Base-by-base conservation (phyloP, 2,329 filamentous ascomycete genomes). In the Alternaria arbusti region DNA sequence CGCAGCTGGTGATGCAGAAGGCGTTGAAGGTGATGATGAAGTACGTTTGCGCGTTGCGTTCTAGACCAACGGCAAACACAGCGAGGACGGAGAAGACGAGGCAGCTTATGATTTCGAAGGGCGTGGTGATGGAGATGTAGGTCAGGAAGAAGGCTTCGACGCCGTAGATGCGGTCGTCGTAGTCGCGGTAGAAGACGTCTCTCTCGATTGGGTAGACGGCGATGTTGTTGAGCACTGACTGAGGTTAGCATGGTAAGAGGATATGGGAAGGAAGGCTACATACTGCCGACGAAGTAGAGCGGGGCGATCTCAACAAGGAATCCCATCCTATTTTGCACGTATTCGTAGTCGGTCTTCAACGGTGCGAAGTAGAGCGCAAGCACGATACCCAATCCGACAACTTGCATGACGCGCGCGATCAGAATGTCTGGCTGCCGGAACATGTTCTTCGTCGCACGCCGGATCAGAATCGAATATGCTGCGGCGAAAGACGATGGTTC, bases 141-240 rank as follows among this genome's bases (percentile, higher is more conserved):
- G 89, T 87, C 1, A 88, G 80, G 25, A 93, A 85, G 79, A 94
- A 94, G 0, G 90, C 88, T 67, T 91, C 89, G 2, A 90, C 86
- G 5, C 88, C 84, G 74, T 94, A 94, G 3, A 90, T 88, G 7
- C 87, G 86, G 76, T 94, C 91, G 64, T 90, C 90, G 70, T 91
- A 87, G 79, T 94, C 91, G 68, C 89, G 86, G 73, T 93, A 92
- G 76, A 93, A 94, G 0, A 93, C 90, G 60, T 92, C 90, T 5
- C 90, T 85, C 73, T 93, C 91, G 44, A 82, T 82, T 0, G 91
- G 91, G 72, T 93, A 93, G 8, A 92, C 85, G 4, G 90, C 90
- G 5, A 93, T 89, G 71, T 93, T 93, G 76, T 94, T 90, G 12
- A 94, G 84, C 90, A 94, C 74, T 71, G 20, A 15, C 6, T 15